phyloP scores from a whole-genome alignment of 108 stramenopile genomes.

The Nitzschia sp. region DNA sequence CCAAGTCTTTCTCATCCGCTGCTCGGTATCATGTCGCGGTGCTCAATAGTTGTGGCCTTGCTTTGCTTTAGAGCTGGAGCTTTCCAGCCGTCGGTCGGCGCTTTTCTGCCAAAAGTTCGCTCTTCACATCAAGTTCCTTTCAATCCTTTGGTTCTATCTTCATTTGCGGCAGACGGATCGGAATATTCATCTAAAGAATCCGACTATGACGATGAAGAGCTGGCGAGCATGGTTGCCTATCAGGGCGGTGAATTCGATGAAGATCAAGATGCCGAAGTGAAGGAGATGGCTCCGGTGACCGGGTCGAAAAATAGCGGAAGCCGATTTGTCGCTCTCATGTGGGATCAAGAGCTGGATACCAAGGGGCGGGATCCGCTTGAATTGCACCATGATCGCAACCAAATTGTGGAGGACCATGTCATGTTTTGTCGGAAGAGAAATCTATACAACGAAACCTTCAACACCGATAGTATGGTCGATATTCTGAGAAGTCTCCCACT shows the following conservation, averaged over 20 bases:
- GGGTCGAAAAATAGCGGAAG: constrained; percentile 81
- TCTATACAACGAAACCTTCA: constrained; percentile 87
- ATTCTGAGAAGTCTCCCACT: constrained; percentile 76
- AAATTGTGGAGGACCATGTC: constrained; percentile 79
- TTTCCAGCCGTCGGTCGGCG: neutral
- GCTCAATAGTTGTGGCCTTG: too few species aligned
- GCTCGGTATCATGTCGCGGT: too few species aligned
- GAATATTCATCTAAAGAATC: constrained; percentile 63
- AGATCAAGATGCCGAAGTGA: constrained; percentile 40
- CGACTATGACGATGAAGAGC: constrained; percentile 62
- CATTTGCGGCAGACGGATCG: constrained; percentile 49
- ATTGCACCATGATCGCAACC: constrained; percentile 65
- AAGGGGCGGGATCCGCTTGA: constrained; percentile 52
- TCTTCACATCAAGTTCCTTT: neutral
- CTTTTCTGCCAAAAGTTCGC: neutral
- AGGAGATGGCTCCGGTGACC: constrained; percentile 70
- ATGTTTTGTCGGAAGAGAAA: constrained; percentile 86
- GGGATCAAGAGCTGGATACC: constrained; percentile 57
- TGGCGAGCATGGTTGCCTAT: neutral
- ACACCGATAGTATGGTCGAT: constrained; percentile 84
- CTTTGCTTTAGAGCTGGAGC: neutral
- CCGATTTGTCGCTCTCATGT: constrained; percentile 71
- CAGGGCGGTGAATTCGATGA: constrained; percentile 31
- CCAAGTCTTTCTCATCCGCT: too few species aligned
- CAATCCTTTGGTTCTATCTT: constrained; percentile 20